Conservation (phyloP, 139 green algal genomes). For the Coelastrella sp. region DNA sequence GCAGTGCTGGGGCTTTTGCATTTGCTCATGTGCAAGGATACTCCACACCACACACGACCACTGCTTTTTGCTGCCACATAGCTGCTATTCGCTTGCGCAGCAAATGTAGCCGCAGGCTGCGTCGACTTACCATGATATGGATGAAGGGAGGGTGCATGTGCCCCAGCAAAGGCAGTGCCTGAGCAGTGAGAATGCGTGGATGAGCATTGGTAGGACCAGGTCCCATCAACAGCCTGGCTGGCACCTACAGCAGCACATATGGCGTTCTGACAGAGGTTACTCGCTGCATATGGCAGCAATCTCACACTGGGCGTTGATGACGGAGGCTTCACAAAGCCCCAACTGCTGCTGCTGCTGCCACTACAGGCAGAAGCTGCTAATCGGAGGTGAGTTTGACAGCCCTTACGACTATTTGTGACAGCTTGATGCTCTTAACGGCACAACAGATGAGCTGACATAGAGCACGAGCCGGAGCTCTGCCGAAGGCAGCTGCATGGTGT, state of each 20-base stretch:
- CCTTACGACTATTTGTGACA: too few species aligned
- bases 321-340: too few species aligned
- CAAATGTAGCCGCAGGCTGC: constrained; percentile 45
- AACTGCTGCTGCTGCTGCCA: too few species aligned
- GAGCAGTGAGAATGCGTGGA: constrained; percentile 82
- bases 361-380: too few species aligned
- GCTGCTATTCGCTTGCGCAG: not conserved
- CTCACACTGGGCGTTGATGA: not conserved
- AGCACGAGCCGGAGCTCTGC: too few species aligned
- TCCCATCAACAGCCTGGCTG: constrained; percentile 86
- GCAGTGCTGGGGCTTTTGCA: not conserved
- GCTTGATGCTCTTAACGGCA: too few species aligned
- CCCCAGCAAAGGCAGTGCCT: constrained; percentile 86
- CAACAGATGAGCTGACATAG: too few species aligned
- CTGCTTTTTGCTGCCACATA: not conserved
- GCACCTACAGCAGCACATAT: constrained; percentile 64
- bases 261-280: not conserved
- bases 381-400: too few species aligned
- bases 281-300: not conserved
- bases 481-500: too few species aligned
- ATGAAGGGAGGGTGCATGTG: constrained; percentile 89
- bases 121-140: constrained; percentile 88
- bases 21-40: not conserved
- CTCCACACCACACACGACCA: not conserved
- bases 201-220: constrained; percentile 88